Conservation (phyloP, 2,329 filamentous ascomycete species). For the Pseudogymnoascus sp. region DNA sequence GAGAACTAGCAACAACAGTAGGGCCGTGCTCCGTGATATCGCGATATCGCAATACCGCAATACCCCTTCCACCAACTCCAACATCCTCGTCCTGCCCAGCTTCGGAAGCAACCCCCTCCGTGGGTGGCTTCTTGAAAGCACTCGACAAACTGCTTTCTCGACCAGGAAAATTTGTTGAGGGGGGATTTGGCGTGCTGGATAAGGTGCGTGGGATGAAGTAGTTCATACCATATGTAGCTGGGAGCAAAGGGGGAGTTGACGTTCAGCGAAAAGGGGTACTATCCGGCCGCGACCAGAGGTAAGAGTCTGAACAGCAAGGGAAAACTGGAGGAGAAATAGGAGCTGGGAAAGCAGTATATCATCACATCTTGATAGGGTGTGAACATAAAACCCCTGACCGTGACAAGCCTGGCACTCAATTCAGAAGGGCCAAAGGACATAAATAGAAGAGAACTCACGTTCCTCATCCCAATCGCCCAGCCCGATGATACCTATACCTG, state of each 20-base stretch:
- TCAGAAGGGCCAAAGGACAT: no score
- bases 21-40: not conserved
- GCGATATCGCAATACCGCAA: not conserved
- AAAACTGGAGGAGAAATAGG: not conserved
- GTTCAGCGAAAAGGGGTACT: not conserved
- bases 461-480: no score
- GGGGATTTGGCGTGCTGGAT: not conserved
- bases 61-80: not conserved
- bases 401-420: no score
- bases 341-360: not conserved
- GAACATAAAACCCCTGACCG: not conserved
- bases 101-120: not conserved
- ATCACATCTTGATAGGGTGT: not conserved
- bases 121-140: not conserved
- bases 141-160: not conserved
- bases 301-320: not conserved
- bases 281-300: not conserved
- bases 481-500: no score
- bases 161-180: not conserved
- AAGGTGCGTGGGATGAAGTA: not conserved
- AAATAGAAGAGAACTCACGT: no score
- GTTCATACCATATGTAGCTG: not conserved
- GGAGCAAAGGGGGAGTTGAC: not conserved
- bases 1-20: not conserved
- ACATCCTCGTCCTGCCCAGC: not conserved